Conservation (phyloP, 345 rosid species). For the Odontarrhena argentea region DNA sequence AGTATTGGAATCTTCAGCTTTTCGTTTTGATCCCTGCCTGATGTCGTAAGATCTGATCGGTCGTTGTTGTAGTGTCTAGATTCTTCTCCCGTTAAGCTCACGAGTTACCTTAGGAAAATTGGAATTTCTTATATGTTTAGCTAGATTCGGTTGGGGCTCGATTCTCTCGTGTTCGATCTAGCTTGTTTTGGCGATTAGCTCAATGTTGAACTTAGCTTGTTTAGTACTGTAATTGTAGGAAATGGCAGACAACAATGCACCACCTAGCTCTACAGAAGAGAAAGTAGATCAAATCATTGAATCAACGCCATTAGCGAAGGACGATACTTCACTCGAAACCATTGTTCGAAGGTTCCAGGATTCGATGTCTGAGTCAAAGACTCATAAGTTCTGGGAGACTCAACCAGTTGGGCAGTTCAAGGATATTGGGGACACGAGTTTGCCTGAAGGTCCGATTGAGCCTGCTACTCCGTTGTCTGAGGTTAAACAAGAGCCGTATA, state of each 20-base stretch:
- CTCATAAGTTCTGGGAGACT: constrained; percentile 91
- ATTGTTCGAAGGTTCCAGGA: constrained; percentile 69
- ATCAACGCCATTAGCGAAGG: constrained; percentile 36
- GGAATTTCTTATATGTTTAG: not conserved
- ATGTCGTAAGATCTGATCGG: constrained; percentile 34
- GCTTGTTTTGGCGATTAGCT: not conserved
- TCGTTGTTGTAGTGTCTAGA: not conserved
- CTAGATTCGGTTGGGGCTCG: constrained; percentile 14
- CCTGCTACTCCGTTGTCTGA: constrained; percentile 62
- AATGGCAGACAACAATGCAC: constrained; percentile 62
- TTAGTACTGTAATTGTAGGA: constrained; percentile 31
- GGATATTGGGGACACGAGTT: constrained; percentile 66
- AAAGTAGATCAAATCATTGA: constrained; percentile 56
- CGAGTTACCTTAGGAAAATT: not conserved
- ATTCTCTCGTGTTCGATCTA: constrained; percentile 14
- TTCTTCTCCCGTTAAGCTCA: constrained; percentile 7
- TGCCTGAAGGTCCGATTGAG: constrained; percentile 88
- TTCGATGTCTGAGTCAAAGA: constrained; percentile 55
- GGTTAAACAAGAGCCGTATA: constrained; percentile 89
- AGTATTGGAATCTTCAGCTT: constrained; percentile 11
- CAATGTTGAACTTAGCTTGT: constrained; percentile 29
- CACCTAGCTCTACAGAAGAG: constrained; percentile 57
- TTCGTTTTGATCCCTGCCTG: not conserved
- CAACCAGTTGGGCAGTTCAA: constrained; percentile 89
- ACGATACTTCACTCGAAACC: constrained; percentile 62